Percentiles rank a stretch among this genome's conserved stretches.
These are phyloP conservation scores for Ophiognomonia clavigignenti-juglandacearum DNA, from an alignment of 2,329 filamentous ascomycete species.

Conservation along the genomic window DNA sequence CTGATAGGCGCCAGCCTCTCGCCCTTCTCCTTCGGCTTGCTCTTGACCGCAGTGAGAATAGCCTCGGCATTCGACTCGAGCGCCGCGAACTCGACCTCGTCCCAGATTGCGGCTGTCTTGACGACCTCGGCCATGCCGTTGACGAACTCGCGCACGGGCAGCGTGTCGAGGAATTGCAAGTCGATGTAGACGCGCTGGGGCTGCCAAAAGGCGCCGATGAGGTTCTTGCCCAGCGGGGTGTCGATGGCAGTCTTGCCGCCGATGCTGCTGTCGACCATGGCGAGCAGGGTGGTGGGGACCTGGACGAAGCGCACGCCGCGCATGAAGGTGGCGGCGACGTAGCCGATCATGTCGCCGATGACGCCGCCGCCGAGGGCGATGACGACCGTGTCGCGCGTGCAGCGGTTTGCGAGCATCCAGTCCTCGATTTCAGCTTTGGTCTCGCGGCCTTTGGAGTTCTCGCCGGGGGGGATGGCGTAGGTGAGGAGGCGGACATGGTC, in stretches of 20 bases:
- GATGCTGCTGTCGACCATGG: conserved; percentile 98
- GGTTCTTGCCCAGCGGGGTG: conserved; percentile 90
- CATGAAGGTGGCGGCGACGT: conserved; percentile 98
- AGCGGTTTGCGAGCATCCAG: conserved; percentile 90
- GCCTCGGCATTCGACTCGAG: conserved; percentile 76
- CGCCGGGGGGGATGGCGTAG: conserved; percentile 83
- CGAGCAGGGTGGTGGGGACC: conserved; percentile 87
- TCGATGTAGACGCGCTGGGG: conserved; percentile 93
- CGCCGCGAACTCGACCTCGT: conserved; percentile 78
- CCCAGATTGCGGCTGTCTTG: conserved; percentile 96
- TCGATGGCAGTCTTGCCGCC: conserved; percentile 98
- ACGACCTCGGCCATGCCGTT: conserved; percentile 99
- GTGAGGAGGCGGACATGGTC: conserved; percentile 64
- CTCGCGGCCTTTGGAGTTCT: conserved; percentile 87
- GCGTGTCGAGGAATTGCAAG: conserved; percentile 81
- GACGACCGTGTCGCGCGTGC: conserved; percentile 90
- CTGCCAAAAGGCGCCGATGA: conserved; percentile 96
- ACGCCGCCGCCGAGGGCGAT: conserved; percentile 94
- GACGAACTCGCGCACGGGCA: conserved; percentile 88
- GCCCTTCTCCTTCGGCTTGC: conserved; percentile 45
- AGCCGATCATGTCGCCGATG: conserved; percentile 97
- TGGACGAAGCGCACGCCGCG: conserved; percentile 93
- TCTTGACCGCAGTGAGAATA: conserved; percentile 69
- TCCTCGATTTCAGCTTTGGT: conserved; percentile 96
- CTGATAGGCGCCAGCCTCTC: conserved; percentile 61